phyloP scores from a whole-genome alignment of 257 asterid species.

The Solanum habrochaites region DNA sequence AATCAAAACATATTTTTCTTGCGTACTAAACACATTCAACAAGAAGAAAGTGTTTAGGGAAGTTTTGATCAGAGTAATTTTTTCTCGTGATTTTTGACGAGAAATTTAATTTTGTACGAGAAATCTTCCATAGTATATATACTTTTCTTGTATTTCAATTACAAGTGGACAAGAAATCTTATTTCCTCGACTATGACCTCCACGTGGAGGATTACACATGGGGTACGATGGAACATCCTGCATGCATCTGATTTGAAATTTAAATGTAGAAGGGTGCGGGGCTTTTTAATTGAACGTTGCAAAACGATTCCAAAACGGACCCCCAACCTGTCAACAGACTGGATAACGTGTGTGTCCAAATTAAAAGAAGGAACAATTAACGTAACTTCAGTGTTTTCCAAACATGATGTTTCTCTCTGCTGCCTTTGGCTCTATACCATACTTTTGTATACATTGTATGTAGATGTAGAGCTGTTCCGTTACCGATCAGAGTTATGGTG shows the following conservation, averaged over 20 bases:
- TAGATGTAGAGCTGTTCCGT: background rate
- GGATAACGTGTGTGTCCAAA: slow-evolving; percentile 1
- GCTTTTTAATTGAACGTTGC: background rate
- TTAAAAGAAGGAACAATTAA: background rate
- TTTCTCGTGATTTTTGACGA: background rate
- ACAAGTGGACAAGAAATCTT: background rate
- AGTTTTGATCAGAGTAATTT: background rate
- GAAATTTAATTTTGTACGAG: background rate
- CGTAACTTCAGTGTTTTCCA: background rate
- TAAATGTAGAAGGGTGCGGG: background rate
- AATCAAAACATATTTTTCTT: background rate
- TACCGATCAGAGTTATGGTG: background rate
- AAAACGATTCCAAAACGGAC: background rate
- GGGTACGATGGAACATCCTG: background rate
- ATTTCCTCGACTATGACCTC: background rate
- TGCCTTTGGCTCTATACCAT: background rate
- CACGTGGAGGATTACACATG: background rate
- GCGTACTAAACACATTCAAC: background rate
- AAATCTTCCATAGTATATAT: background rate
- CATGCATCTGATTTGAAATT: background rate
- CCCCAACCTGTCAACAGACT: slow-evolving; percentile 21
- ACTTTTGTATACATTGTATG: background rate
- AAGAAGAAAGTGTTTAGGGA: background rate
- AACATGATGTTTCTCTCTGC: background rate
- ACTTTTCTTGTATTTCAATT: background rate